Evolutionary conservation across 2,329 filamentous ascomycete genomes (phyloP), one percentile per base, ranked within the genome.

Genomic region (Cladorrhinum sp.): DNA sequence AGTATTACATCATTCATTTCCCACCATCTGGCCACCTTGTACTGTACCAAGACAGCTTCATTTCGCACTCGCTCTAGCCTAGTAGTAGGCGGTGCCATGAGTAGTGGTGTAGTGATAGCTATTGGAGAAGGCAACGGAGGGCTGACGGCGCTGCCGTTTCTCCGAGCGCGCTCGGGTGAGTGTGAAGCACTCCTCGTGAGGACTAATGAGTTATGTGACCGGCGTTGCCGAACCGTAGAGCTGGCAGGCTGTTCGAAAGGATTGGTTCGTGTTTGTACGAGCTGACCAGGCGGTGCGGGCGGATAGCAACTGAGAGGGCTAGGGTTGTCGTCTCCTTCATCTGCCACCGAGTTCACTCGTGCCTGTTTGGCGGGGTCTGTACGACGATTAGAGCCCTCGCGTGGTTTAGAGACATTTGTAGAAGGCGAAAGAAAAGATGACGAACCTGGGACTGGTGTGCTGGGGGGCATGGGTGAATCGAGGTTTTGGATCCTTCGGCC

Each of bases 401-500:
- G 41, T 7, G n/a, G 8, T 18, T 66, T 18, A 64, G 48, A 18
- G 59, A 50, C 20, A 1, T 61, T 22, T 64, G 61, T 51, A 59
- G 59, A 18, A 55, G 56, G 13, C 53, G 54, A 22, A 58, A 60
- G 18, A 61, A 53, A 32, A 36, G 51, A 29, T n/a, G 56, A 68
- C 66, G 38, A 63, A 76, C 81, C 79, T 66, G 77, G 71, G 0
- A 80, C 69, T 5, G 83, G 82, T 0, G 81, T 83, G 62, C 79
- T 72, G 0, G 81, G 76, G 1, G 75, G 73, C 18, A 78, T 71
- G 1, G 83, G 82, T 0, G 83, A 83, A 66, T 86, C 82, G 1
- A 86, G 71, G 61, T 75, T 84, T 62, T 84, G 82, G 18, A 86
- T 79, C 12, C 82, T 75, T 38, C 74, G 78, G 20, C 76, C 73